Base-by-base conservation (phyloP, 768 basidiomycete species). In the Podaxis sp. region DNA sequence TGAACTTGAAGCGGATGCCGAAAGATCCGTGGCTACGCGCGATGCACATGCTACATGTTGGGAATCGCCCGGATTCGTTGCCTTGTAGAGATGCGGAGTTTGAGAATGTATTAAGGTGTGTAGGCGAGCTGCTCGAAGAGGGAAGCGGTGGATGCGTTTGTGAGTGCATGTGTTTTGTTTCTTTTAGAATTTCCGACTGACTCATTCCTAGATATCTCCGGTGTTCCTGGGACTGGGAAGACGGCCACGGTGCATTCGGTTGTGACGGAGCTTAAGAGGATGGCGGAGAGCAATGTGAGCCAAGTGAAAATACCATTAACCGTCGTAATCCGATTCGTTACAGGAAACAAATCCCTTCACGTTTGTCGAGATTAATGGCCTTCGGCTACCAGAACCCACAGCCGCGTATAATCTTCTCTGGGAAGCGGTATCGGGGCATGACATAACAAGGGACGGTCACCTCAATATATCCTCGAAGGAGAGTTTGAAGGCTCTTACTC, bases 141-240 rank as follows among this genome's bases (percentile, higher is more conserved):
- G 93, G 94, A 0, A 92, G 90, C 42, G 96, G 96, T 1, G 96
- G 96, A 16, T 99, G 97, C 72, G 79, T 99, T 55, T 98, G 95
- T 96, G 68, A 70, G 93, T 78, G 18, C 9, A 59, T 50, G 5
- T 54, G 35, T 37, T 52, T 10, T 6, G 38, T 4, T n/a, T n/a
- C 18, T 47, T 64, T 25, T 65, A 27, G n/a, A 21, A 10, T 21
- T 51, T 13, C 18, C 57, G n/a, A 67, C 23, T n/a, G 3, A 3
- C 1, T 37, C 35, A 55, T 14, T 37, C 56, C 14, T 57, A 98
- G 95, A 98, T 73, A 97, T 98, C 51, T 95, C 95, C 5, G 96
- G 97, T 7, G 94, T 98, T 5, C 97, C 96, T n/a, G 96, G 97
- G 5, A 98, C 96, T 1, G 96, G 97, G 7, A 99, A 98, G 75